phyloP scores from a whole-genome alignment of 495 filamentous ascomycete species.

The Entonaema liquescens region DNA sequence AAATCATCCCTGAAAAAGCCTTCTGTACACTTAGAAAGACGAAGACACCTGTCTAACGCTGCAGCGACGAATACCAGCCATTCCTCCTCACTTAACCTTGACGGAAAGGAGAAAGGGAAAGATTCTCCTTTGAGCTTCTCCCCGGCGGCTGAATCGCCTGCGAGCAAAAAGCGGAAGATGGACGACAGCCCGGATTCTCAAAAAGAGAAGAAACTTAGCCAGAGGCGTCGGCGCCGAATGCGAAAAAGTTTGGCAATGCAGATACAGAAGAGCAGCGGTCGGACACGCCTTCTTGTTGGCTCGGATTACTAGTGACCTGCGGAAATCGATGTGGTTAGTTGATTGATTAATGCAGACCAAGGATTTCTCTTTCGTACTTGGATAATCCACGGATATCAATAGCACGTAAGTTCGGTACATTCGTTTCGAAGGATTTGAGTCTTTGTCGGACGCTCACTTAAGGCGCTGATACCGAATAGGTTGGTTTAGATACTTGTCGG shows the following conservation, averaged over 20 bases:
- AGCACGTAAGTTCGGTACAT: not conserved
- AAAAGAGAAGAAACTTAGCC: not conserved
- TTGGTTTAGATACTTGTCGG: not conserved
- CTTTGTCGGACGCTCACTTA: not conserved
- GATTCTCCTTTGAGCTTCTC: not conserved
- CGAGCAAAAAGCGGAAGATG: conserved; percentile 4
- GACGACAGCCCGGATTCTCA: not conserved
- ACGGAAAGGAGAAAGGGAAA: not conserved
- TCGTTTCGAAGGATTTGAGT: not conserved
- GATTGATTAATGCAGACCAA: too few relatives aligned
- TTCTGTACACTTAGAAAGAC: not conserved
- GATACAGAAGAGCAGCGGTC: not conserved
- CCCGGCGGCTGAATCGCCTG: not conserved
- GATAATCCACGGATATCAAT: too few relatives aligned
- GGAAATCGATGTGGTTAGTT: too few relatives aligned
- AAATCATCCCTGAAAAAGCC: not conserved
- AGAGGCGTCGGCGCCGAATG: not conserved
- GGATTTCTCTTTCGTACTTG: too few relatives aligned
- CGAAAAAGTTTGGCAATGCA: not conserved
- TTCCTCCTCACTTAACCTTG: not conserved
- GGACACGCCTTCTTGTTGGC: too few relatives aligned
- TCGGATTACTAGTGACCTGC: too few relatives aligned
- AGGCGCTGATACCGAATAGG: not conserved
- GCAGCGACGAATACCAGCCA: not conserved
- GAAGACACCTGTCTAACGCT: not conserved